Evolutionary conservation across 345 rosid species (phyloP), one percentile per base, ranked within the genome.

Genomic region (Citrus sp.): DNA sequence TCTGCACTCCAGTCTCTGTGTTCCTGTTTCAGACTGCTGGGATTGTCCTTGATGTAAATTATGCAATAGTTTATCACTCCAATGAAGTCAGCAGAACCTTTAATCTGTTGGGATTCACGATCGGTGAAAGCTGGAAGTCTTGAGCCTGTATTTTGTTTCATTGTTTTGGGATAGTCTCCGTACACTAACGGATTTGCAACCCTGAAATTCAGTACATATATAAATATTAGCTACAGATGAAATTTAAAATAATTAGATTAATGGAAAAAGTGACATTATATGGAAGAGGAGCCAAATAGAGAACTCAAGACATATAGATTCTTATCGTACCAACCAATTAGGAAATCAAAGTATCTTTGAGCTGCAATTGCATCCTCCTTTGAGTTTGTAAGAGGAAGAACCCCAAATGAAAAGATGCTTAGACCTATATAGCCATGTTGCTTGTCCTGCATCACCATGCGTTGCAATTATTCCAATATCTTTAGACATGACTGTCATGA

Each of bases 121-220:
- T 65, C 3, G 2, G 92, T 81, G 87, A 93, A 92, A 70, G 74
- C 74, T 2, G 97, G 97, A 73, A 95, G 80, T 73, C 97, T 95
- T 7, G 92, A 81, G 51, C 92, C 95, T 12, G 78, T 84, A 42
- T 34, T 87, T 72, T 81, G 83, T 83, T 90, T 92, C 97, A 93
- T 90, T 70, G 34, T 77, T 55, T 83, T 79, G 0, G 98, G 98
- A 79, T 93, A 93, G 61, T 95, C 95, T 10, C 98, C 97, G 71
- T 77, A 88, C n/a, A 89, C 79, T 84, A 93, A 76, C 7, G 98
- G 97, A 79, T 89, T 75, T 27, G 85, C 63, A 74, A 89, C 74
- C 97, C 97, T 94, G 87, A 59, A 87, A 65, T 46, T 54, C 10
- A 35, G 12, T n/a, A 16, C 18, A 67, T n/a, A 46, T 42, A 27